A percentile compares a stretch with the other conserved stretches of the same genome.
phyloP scores from a whole-genome alignment of 257 asterid genomes.

The Scutellaria minor region DNA sequence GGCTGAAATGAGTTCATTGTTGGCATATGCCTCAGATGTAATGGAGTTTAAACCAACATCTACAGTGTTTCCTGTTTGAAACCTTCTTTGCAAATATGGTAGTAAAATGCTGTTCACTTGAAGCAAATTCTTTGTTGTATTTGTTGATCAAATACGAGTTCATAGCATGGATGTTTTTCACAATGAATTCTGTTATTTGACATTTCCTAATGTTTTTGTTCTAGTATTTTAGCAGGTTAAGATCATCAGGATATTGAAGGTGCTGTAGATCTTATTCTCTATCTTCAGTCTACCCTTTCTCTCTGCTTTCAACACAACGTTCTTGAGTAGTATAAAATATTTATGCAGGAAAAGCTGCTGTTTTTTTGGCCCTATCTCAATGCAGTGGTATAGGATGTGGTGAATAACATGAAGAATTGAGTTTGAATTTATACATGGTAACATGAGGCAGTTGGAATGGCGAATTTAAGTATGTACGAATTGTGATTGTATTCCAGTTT shows the following conservation, averaged over 20 bases:
- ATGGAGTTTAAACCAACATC: slow-evolving; percentile 26
- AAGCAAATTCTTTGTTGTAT: slow-evolving; percentile 35
- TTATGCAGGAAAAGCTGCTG: too few species aligned
- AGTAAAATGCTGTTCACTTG: background rate
- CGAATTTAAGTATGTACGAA: background rate
- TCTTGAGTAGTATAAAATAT: too few species aligned
- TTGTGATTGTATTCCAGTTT: background rate
- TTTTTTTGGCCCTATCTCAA: too few species aligned
- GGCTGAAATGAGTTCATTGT: slow-evolving; percentile 51
- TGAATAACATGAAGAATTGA: background rate
- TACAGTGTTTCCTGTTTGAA: background rate
- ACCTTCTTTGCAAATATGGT: too few species aligned
- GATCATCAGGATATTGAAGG: background rate
- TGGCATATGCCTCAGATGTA: background rate
- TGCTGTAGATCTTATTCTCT: background rate
- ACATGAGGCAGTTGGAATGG: background rate
- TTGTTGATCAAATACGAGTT: slow-evolving; percentile 16
- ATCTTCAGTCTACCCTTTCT: too few species aligned
- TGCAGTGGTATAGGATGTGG: too few species aligned
- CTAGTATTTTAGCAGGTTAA: background rate
- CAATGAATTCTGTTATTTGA: background rate
- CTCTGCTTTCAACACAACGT: too few species aligned
- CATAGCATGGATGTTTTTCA: slow-evolving; percentile 6
- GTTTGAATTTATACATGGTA: background rate
- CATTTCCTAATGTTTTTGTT: background rate